Evolutionary conservation across 495 filamentous ascomycete species (phyloP).

Genomic region (Aspergillus haitiensis): DNA sequence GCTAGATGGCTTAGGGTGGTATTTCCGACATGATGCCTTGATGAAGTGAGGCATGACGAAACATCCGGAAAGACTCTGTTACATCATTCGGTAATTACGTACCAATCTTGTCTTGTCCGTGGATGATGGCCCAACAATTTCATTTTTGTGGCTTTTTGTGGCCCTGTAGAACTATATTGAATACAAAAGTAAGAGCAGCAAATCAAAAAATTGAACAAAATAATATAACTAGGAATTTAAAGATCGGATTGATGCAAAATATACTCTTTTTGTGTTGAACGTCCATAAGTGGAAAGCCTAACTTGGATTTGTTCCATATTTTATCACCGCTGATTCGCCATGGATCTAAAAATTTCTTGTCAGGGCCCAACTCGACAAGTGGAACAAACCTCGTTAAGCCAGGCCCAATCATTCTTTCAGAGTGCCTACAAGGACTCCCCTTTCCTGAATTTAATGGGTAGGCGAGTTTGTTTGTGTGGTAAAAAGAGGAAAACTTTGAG

Average conservation of each 20-base stretch:
- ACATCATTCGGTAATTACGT: not conserved
- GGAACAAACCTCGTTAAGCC: not conserved
- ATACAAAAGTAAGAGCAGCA: no score
- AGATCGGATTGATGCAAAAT: no score
- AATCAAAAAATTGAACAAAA: no score
- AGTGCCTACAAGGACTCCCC: not conserved
- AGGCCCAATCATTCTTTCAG: not conserved
- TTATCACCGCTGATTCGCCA: not conserved
- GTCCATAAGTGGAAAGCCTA: not conserved
- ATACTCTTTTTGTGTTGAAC: no score
- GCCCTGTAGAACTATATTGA: no score
- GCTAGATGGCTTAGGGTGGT: not conserved
- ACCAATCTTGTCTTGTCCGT: not conserved
- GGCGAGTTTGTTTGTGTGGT: no score
- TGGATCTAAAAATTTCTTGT: not conserved
- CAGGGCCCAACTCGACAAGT: not conserved
- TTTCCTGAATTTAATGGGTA: not conserved
- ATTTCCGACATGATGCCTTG: slow-evolving; percentile 8
- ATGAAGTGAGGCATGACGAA: slow-evolving; percentile 5
- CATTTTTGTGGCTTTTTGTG: no score
- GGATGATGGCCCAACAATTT: no score
- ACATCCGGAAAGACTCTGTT: not conserved
- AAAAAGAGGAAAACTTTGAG: no score
- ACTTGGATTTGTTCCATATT: not conserved
- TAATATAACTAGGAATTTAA: no score